Base-by-base conservation (phyloP, 768 basidiomycete species). In the Leccinum boreale region DNA sequence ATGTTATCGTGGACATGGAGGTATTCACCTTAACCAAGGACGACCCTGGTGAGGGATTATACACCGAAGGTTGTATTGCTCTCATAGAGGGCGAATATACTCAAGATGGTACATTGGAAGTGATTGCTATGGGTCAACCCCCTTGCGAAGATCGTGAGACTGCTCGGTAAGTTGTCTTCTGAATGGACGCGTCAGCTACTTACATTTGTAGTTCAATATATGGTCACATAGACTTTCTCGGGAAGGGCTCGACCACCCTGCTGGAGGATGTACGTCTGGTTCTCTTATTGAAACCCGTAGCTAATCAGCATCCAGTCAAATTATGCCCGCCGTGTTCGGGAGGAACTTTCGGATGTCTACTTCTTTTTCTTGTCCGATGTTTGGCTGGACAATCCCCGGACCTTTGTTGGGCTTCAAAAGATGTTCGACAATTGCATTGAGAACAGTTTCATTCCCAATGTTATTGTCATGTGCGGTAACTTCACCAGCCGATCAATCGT, bases 71-170 rank as follows among this genome's bases (percentile, higher is more conserved):
- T 0, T 94, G 89, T 58, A 90, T 98, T 71, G 93, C 94, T 1
- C 81, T 99, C 15, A 86, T 98, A 0, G 97, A 98, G 75, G 97
- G 97, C 21, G 92, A 94, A 67, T 99, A 98, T 69, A 98, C 92
- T 0, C 88, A 95, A 58, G 94, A 98, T 29, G 90, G 88, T 51
- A 90, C 82, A 1, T 78, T 99, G 51, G 82, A 89, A 62, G 92
- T 98, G 6, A 85, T 94, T 61, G 97, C 95, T 19, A 90, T 99
- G 59, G 97, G 97, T 2, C 96, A 98, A 73, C 97, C 97, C 2
- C 97, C 97, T 11, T 96, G 94, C 67, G 97, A 99, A 74, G 82
- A 88, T 63, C 79, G 97, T 44, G 87, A 87, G 58, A 85, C 83
- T 2, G 87, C 96, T 15, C 81, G 93, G 92, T 93, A 67, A 60